These are phyloP conservation scores for Solanum chacoense DNA, from an alignment of 305 asterid genomes.

Conservation along the genomic window DNA sequence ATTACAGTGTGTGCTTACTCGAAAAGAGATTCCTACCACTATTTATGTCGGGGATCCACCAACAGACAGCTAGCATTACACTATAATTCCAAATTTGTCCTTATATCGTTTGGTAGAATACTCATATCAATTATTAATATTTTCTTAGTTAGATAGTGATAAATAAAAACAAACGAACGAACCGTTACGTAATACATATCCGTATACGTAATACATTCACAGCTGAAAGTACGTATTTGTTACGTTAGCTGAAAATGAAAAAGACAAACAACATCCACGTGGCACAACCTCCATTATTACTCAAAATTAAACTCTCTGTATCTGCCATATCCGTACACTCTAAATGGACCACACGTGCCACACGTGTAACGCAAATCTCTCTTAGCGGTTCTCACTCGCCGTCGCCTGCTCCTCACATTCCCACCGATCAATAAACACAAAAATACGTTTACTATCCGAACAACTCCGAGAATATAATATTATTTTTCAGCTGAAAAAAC, in stretches of 20 bases:
- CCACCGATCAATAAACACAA: not conserved
- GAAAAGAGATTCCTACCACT: not conserved
- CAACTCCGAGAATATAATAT: not conserved
- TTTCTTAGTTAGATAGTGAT: no score
- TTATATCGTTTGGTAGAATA: no score
- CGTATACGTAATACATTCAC: not conserved
- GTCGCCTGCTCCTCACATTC: not conserved
- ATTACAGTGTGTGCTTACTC: not conserved
- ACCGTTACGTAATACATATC: not conserved
- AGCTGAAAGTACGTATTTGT: not conserved
- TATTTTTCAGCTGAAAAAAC: not conserved
- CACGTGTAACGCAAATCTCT: not conserved
- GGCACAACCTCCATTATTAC: not conserved
- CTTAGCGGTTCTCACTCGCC: not conserved
- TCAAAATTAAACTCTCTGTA: not conserved
- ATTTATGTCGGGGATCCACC: conserved; percentile 1
- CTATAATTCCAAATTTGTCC: not conserved
- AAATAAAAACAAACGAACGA: no score
- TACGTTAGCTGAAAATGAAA: not conserved
- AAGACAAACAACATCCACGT: not conserved
- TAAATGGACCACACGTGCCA: not conserved
- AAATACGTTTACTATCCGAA: no score
- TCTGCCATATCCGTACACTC: not conserved
- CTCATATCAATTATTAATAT: not conserved
- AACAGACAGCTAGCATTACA: not conserved